Conservation (phyloP, 1,139 yeast genomes). For the Arxiozyma heterogenica region DNA sequence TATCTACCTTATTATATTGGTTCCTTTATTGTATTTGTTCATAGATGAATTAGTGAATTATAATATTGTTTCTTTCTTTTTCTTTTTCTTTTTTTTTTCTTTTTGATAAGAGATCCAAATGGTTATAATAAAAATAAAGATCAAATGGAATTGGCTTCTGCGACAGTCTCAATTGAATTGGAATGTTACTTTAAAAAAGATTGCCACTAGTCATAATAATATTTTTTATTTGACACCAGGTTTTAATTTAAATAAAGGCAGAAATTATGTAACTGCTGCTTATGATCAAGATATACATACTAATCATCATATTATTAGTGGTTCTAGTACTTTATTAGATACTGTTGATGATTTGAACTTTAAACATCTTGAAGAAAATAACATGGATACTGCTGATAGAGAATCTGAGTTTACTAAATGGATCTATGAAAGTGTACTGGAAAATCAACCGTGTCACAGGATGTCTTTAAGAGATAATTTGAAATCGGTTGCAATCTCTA, state of each 20-base stretch:
- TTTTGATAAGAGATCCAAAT: not conserved
- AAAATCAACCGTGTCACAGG: not conserved
- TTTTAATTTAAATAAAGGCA: not conserved
- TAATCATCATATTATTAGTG: no score
- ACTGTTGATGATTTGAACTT: not conserved
- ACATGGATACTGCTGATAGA: not conserved
- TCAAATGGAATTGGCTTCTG: constrained; percentile 1
- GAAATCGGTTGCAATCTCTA: not conserved
- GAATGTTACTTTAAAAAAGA: not conserved
- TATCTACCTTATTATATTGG: not conserved
- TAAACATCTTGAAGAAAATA: not conserved
- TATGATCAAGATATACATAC: not conserved
- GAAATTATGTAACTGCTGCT: not conserved
- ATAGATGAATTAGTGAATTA: not conserved
- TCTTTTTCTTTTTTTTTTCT: no score
- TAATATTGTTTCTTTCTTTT: not conserved
- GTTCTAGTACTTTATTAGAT: not conserved
- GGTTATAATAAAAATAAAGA: not conserved
- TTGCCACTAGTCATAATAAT: not conserved
- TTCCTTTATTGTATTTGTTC: not conserved
- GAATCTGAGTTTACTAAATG: not conserved
- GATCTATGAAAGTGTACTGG: constrained; percentile 2
- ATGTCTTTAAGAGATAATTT: not conserved
- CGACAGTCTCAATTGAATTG: constrained; percentile 1
- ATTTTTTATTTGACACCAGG: not conserved